Evolutionary conservation across 768 basidiomycete species (phyloP).

Genomic region (Sarcodon aspratus): DNA sequence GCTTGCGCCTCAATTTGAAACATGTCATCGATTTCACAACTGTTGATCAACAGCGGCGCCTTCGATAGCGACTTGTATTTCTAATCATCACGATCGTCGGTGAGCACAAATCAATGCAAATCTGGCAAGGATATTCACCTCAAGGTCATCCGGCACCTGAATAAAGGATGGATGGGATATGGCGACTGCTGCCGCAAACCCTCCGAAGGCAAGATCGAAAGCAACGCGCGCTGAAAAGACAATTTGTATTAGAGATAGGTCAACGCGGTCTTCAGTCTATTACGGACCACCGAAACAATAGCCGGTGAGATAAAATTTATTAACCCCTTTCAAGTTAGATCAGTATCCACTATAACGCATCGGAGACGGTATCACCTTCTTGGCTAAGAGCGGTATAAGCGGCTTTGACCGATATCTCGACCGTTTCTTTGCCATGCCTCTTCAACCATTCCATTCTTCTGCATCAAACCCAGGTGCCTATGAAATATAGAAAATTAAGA

Average conservation of each 20-base stretch:
- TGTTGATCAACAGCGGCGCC: constrained; percentile 58
- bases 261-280: too few relatives aligned
- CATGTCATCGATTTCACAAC: constrained; percentile 37
- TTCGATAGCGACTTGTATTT: constrained; percentile 33
- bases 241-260: too few relatives aligned
- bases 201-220: constrained; percentile 53
- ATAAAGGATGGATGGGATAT: constrained; percentile 57
- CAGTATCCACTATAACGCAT: too few relatives aligned
- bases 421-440: constrained; percentile 16
- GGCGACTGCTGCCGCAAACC: constrained; percentile 33
- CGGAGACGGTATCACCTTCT: too few relatives aligned
- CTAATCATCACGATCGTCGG: constrained; percentile 18
- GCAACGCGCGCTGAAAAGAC: constrained; percentile 43
- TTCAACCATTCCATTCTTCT: too few relatives aligned
- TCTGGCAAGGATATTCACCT: too few relatives aligned
- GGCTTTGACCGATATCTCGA: constrained; percentile 25
- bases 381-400: constrained; percentile 34
- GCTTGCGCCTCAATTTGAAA: constrained; percentile 38
- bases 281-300: constrained; percentile 50
- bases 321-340: constrained; percentile 49
- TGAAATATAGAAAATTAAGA: too few relatives aligned
- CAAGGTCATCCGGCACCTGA: constrained; percentile 44
- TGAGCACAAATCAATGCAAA: too few relatives aligned
- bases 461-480: too few relatives aligned
- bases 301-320: constrained; percentile 44